phyloP scores from a whole-genome alignment of 352 stramenopile genomes.

The Phytophthora cactorum region DNA sequence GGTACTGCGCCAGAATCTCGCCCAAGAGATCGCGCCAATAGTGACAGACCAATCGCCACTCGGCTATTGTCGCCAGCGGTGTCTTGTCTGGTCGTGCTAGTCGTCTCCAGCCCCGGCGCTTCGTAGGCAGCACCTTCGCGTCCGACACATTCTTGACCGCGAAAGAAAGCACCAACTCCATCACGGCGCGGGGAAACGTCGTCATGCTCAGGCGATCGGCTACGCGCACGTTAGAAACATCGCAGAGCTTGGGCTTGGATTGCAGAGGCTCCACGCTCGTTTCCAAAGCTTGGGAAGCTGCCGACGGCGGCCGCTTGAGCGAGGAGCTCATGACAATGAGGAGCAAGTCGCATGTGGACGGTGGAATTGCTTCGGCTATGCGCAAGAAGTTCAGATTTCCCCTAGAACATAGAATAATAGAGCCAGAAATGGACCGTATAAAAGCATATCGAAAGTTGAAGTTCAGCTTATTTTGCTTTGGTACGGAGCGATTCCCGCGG shows the following conservation, averaged over 20 bases:
- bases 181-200: constrained; percentile 49
- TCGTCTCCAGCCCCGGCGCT: constrained; percentile 49
- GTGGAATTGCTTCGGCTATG: constrained; percentile 8
- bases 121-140: constrained; percentile 55
- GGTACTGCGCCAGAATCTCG: constrained; percentile 52
- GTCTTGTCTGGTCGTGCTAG: constrained; percentile 43
- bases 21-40: constrained; percentile 59
- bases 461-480: not conserved
- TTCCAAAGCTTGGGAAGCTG: constrained; percentile 6
- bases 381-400: constrained; percentile 23
- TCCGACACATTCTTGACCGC: constrained; percentile 55
- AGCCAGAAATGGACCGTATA: constrained; percentile 15
- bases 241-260: constrained; percentile 19
- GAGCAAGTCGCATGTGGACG: constrained; percentile 12
- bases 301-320: constrained; percentile 24
- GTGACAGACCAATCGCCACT: constrained; percentile 50
- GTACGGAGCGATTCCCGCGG: too few species aligned
- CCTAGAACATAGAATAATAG: constrained; percentile 12
- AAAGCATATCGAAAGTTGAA: constrained; percentile 24
- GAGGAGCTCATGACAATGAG: constrained; percentile 32
- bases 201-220: constrained; percentile 27
- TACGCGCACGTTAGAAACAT: constrained; percentile 1
- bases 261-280: constrained; percentile 13
- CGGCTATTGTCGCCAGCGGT: constrained; percentile 41
- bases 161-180: constrained; percentile 64